phyloP scores from a whole-genome alignment of 73 alveolate species.

The Tetrahymena borealis region DNA sequence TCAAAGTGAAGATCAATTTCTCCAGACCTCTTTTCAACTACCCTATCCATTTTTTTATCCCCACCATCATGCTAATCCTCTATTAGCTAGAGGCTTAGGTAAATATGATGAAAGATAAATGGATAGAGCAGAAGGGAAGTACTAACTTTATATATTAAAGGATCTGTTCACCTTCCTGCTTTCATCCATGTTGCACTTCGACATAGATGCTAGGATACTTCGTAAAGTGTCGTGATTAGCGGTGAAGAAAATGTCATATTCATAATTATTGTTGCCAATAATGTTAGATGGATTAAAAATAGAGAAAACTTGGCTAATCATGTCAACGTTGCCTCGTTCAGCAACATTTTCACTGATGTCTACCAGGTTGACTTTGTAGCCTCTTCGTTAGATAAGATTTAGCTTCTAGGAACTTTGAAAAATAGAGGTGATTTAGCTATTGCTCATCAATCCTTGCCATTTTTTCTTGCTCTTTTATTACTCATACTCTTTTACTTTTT shows the following conservation, averaged over 20 bases:
- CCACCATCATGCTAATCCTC: neutral
- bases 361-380: no score
- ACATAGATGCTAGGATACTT: neutral
- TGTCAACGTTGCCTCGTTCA: neutral
- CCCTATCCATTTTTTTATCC: neutral
- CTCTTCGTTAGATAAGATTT: no score
- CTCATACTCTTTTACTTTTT: neutral
- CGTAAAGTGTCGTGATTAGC: neutral
- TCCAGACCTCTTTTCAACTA: neutral
- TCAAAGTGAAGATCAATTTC: neutral
- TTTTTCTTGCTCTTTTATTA: neutral
- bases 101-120: neutral
- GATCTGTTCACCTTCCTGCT: neutral
- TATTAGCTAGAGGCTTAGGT: neutral
- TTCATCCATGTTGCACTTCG: neutral
- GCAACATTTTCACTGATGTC: neutral
- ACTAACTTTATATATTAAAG: neutral
- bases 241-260: neutral
- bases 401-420: neutral
- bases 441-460: neutral
- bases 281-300: neutral
- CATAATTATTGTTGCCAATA: no score
- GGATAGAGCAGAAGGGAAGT: neutral
- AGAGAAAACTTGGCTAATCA: neutral
- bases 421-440: neutral